phyloP scores from a whole-genome alignment of 495 filamentous ascomycete species.

The Aspergillus heteromorphus region DNA sequence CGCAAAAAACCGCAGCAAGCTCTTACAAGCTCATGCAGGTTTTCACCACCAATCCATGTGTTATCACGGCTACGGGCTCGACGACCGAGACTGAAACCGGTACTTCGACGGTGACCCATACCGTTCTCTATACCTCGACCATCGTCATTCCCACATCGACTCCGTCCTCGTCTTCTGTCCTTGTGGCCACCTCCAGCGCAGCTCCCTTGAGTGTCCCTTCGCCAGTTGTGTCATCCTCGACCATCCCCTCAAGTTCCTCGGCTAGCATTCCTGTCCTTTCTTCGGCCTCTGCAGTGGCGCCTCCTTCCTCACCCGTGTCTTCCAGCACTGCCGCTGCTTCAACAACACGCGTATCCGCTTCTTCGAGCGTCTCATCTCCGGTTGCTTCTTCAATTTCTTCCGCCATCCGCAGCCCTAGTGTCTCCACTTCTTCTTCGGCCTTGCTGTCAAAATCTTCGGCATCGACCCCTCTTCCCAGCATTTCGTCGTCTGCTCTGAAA shows the following conservation, averaged over 20 bases:
- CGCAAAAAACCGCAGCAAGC: background rate
- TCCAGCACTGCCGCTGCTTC: too few relatives aligned
- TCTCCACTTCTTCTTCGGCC: background rate
- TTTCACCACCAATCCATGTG: background rate
- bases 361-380: background rate
- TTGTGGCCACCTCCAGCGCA: background rate
- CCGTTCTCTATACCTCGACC: background rate
- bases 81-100: background rate
- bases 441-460: background rate
- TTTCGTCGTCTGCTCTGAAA: background rate
- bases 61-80: background rate
- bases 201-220: background rate
- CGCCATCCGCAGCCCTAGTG: background rate
- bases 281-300: background rate
- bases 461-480: background rate
- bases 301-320: too few relatives aligned
- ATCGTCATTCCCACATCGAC: background rate
- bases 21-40: background rate
- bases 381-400: background rate
- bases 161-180: background rate
- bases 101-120: background rate
- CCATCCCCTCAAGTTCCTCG: background rate
- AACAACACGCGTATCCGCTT: background rate
- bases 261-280: background rate
- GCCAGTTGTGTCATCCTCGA: background rate